Conservation (phyloP, 441 rosid genomes). For the Adansonia rubrostipa region DNA sequence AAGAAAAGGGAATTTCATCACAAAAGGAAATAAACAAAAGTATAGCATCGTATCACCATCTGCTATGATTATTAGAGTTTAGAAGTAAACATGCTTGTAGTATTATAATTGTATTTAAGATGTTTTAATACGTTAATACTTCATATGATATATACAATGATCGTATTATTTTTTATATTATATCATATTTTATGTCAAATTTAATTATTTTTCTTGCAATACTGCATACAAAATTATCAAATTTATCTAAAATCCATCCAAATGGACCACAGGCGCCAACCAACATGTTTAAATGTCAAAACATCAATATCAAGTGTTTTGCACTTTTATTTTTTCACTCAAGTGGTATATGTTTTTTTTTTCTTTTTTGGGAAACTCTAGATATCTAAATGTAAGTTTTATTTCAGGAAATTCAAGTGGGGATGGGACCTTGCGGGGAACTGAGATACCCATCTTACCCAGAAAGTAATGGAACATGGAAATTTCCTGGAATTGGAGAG, state of each 20-base stretch:
- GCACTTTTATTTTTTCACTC: no score
- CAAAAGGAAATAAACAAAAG: neutral
- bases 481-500: conserved; percentile 91
- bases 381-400: conserved; percentile 30
- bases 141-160: no score
- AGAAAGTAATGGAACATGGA: conserved; percentile 93
- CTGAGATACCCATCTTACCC: conserved; percentile 92
- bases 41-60: neutral
- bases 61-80: neutral
- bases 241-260: neutral
- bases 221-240: no score
- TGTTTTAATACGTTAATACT: no score
- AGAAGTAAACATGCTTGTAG: no score
- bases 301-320: neutral
- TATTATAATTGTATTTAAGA: no score
- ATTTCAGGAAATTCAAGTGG: conserved; percentile 92
- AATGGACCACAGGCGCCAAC: neutral
- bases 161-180: no score
- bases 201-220: no score
- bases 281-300: neutral
- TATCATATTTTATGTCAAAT: no score
- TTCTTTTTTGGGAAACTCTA: neutral
- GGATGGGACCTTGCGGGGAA: conserved; percentile 97
- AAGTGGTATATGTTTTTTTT: no score
- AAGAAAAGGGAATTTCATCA: neutral